phyloP scores from a whole-genome alignment of 331 rosid species.

The Spiraea crenata region DNA sequence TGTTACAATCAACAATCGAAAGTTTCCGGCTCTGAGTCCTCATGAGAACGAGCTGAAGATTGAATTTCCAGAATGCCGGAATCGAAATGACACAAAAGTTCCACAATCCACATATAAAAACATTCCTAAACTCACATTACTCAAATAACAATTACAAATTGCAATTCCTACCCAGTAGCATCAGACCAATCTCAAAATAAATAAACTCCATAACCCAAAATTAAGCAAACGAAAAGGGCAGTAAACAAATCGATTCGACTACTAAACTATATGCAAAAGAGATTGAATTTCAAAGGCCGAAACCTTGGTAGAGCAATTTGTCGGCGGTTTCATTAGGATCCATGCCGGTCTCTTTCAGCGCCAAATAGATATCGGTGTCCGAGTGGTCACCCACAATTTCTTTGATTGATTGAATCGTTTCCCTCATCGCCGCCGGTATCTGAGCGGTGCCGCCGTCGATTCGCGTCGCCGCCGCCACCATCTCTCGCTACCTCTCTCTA shows the following conservation, averaged over 20 bases:
- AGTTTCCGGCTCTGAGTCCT: not conserved
- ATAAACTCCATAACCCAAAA: constrained; percentile 4
- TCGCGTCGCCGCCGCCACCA: constrained; percentile 53
- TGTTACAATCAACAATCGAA: not conserved
- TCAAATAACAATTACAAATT: too few species aligned
- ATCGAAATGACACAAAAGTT: not conserved
- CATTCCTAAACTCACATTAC: not conserved
- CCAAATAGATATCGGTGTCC: constrained; percentile 76
- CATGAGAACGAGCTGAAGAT: not conserved
- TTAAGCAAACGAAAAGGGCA: not conserved
- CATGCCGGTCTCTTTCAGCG: constrained; percentile 85
- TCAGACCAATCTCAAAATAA: not conserved
- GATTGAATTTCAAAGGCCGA: not conserved
- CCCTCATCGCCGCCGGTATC: constrained; percentile 62
- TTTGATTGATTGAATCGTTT: constrained; percentile 78
- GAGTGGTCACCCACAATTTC: constrained; percentile 85
- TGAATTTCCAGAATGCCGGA: not conserved
- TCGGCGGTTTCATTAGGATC: constrained; percentile 94
- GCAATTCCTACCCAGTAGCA: too few species aligned
- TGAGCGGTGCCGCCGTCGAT: constrained; percentile 68
- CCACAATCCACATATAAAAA: not conserved
- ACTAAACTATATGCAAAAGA: constrained; percentile 5
- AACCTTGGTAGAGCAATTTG: constrained; percentile 96
- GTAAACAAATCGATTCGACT: not conserved
- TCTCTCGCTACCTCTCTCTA: constrained; percentile 38